Base-by-base conservation (phyloP, 2,329 filamentous ascomycete species). In the Saccharata proteae region DNA sequence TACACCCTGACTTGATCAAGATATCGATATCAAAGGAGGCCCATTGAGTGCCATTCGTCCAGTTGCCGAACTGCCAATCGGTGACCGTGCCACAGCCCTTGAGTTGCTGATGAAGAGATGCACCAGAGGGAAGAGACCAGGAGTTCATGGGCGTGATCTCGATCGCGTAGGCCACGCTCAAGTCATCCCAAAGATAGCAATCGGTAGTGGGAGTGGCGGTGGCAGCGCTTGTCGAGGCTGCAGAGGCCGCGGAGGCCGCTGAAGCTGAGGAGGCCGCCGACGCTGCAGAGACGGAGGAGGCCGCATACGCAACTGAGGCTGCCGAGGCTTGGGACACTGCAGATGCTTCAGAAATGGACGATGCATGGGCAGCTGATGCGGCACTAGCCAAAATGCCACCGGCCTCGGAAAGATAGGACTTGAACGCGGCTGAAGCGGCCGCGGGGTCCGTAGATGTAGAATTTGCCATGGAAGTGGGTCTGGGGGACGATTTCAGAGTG, bases 61-160 rank as follows among this genome's bases (percentile, higher is more conserved):
- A 30, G 12, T 10, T 22, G 5, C 28, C 19, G 12, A 21, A 23
- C 6, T 30, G 11, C 29, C 29, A 30, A 6, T 8, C 13, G 4
- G 21, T 30, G 8, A 30, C 20, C n/a, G 29, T 22, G 6, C 29
- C 29, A 22, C 29, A 30, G 3, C 29, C 29, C 11, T 9, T 30
- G 15, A 23, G 20, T 17, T 30, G 20, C 11, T 16, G 9, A 7
- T 24, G 9, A 7, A 30, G 29, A 2, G 20, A 17, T 4, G 5
- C 15, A 12, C 29, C 29, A 14, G 17, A 14, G 14, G 5, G 11
- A 12, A 15, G 20, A 5, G 29, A 6, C 29, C 29, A 30, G 6
- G 10, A 9, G 14, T 30, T n/a, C 15, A 30, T 30, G 4, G 28
- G 28, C 4, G 28, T 30, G 13, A 23, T 21, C 13, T 30, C 19